Base-by-base conservation (phyloP, 1,284 basidiomycete genomes). In the Athelia sp. region DNA sequence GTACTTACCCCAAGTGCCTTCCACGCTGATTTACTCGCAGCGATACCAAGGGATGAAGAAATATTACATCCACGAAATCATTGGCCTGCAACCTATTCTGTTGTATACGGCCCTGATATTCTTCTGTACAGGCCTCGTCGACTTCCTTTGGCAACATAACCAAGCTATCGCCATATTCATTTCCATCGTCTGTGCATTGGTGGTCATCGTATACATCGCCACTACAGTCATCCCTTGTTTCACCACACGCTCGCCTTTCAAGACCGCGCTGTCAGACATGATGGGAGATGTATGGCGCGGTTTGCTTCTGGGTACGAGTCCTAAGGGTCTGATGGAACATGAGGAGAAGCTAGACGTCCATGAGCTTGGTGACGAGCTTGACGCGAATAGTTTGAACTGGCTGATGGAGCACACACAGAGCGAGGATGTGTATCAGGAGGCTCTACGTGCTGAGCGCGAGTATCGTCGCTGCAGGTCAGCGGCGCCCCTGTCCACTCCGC, bases 131-230 rank as follows among this genome's bases (percentile, higher is more conserved):
- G 43, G 43, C 6, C 43, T 44, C 18, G 22, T 44, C 18, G 43
- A 44, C 43, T 26, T 44, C 18, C 43, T 44, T 6, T 44, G 43
- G 43, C 43, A 44, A 8, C 24, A 22, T n/a, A 23, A 44, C 23
- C 15, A 21, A 44, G 43, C n/a, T 21, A 44, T 44, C 43, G 43
- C 43, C 4, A 44, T 44, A n/a, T 44, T 22, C 43, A n/a, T 44
- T 4, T 44, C 23, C 15, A 26, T 26, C 19, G 10, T 44, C 4
- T 44, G 43, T 21, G 43, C n/a, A 8, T 4, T 44, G 21, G 24
- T 26, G 11, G 19, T 26, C 4, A 26, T 26, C 10, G 15, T 44
- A 6, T 22, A 44, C 23, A n/a, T 6, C 21, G 18, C 15, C 43
- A 44, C 43, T 21, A 44, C 43, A 6, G 9, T 26, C 15, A 26